Evolutionary conservation across 1,284 basidiomycete genomes (phyloP).

Genomic region (Austroboletus rostrupii): DNA sequence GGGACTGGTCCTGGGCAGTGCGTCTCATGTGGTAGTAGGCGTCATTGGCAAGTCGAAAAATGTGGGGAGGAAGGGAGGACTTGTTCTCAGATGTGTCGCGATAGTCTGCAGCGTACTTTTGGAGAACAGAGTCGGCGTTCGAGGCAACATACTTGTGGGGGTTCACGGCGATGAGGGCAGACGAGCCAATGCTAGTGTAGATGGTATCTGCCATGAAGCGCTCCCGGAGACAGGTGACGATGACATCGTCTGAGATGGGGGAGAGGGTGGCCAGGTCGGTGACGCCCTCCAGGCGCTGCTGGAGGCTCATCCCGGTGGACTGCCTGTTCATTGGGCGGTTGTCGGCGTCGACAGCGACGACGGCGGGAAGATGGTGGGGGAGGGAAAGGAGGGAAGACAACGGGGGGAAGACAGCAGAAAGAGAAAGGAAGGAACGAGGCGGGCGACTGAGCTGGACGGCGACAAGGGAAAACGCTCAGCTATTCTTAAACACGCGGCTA

Average conservation of each 20-base stretch:
- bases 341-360: neutral
- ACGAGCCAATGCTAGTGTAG: conserved; percentile 75
- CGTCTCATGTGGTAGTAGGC: no score
- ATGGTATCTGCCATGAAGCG: conserved; percentile 81
- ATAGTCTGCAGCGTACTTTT: conserved; percentile 81
- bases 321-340: conserved; percentile 30
- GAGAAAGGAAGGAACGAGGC: conserved; percentile 20
- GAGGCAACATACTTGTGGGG: conserved; percentile 82
- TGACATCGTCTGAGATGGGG: conserved; percentile 68
- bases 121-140: conserved; percentile 77
- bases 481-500: conserved; percentile 19
- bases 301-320: conserved; percentile 42
- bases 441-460: conserved; percentile 9
- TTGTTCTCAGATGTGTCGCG: conserved; percentile 57
- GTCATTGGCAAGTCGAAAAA: no score
- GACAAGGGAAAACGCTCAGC: conserved; percentile 19
- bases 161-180: conserved; percentile 77
- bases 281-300: conserved; percentile 66
- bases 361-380: neutral
- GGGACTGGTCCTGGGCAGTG: conserved; percentile 80
- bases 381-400: neutral
- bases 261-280: conserved; percentile 61
- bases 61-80: conserved; percentile 49
- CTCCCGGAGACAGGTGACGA: conserved; percentile 37
- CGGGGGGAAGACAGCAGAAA: neutral